Base-by-base conservation (phyloP, 1,284 basidiomycete species). In the Ceratobasidium sp. region DNA sequence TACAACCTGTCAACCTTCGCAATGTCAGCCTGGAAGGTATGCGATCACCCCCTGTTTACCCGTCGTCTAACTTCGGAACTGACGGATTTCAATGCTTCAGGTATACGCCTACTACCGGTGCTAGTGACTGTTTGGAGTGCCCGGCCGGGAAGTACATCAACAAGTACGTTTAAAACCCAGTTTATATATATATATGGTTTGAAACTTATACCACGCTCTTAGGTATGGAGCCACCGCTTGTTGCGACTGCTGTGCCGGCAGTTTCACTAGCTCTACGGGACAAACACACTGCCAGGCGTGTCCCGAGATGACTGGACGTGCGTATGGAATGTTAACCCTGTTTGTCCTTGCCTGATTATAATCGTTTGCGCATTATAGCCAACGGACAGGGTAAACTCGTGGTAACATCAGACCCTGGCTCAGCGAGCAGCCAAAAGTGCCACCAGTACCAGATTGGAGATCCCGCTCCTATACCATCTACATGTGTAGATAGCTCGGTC, bases 281-380 rank as follows among this genome's bases (percentile, higher is more conserved):
- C 66, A 71, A 53, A 71, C 66, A 24, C 54, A 59, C 19, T 71
- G 66, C 19, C 66, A 71, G 47, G 41, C 36, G 8, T 71, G 66
- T 44, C 66, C 66, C 19, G 51, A 54, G 24, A 31, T 51, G 31
- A 54, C 65, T 6, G 53, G 66, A 48, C 41, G 66, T 71, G 19
- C 48, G 64, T 66, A 24, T n/a, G 17, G n/a, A 15, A 24, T 33
- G 24, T 60, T 19, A 6, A 15, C 4, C 19, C n/a, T n/a, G n/a
- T 33, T 41, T 41, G 4, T 41, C 6, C 36, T 11, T 5, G 11
- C 36, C 36, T 15, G 41, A 6, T n/a, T 41, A 36, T 27, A 11
- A 29, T 57, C 29, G 24, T 33, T 44, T 33, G 22, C 24, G 27
- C 17, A 54, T 22, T 51, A 54, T 27, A 66, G 64, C 64, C 2